Conservation (phyloP, 2,329 filamentous ascomycete genomes). For the Penicillium sp. region DNA sequence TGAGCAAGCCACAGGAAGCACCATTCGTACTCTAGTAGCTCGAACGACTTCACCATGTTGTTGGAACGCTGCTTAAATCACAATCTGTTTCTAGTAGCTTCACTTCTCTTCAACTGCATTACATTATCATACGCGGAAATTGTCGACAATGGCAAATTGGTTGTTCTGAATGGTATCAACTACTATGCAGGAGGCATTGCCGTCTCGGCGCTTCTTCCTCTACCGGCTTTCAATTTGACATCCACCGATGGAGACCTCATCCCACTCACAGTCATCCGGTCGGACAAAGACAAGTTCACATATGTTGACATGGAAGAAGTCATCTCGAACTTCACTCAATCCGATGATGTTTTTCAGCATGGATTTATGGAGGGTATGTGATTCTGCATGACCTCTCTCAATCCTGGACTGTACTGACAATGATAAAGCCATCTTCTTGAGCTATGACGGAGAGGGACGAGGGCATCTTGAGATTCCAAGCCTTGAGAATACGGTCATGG, state of each 20-base stretch:
- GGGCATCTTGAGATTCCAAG: neutral
- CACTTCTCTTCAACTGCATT: slow-evolving; percentile 37
- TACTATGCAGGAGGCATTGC: slow-evolving; percentile 28
- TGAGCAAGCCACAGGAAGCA: too few species aligned
- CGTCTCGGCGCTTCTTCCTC: slow-evolving; percentile 11
- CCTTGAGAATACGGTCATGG: neutral
- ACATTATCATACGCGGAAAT: neutral
- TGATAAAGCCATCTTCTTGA: neutral
- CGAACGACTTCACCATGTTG: too few species aligned
- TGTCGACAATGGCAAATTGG: slow-evolving; percentile 13
- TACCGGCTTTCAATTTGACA: neutral
- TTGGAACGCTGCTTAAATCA: too few species aligned
- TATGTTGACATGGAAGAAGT: neutral
- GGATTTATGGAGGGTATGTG: slow-evolving; percentile 11
- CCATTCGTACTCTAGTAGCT: too few species aligned
- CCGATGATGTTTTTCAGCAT: slow-evolving; percentile 19
- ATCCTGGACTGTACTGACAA: neutral
- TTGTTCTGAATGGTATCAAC: slow-evolving; percentile 29
- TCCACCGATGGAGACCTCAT: slow-evolving; percentile 8
- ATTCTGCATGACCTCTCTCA: neutral
- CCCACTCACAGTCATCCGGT: slow-evolving; percentile 18
- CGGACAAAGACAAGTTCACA: neutral
- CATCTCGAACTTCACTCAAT: slow-evolving; percentile 10
- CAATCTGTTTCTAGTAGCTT: too few species aligned
- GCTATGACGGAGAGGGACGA: slow-evolving; percentile 25